Conservation (phyloP, 2,329 filamentous ascomycete genomes). For the Juglanconis sp. region DNA sequence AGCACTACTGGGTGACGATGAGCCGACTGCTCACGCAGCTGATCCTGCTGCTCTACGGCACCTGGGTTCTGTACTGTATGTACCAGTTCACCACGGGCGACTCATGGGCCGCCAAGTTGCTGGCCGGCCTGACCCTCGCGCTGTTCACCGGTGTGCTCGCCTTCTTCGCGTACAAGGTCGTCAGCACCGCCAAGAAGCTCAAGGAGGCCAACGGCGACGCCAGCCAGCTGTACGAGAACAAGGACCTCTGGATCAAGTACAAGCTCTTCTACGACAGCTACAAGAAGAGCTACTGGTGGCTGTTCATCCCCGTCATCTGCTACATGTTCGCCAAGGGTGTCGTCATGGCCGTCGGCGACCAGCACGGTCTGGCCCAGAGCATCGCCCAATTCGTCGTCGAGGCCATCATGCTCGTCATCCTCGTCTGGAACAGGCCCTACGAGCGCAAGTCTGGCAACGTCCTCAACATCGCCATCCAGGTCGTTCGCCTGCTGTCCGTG, state of each 20-base stretch:
- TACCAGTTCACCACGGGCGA: conserved; percentile 94
- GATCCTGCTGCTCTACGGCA: conserved; percentile 86
- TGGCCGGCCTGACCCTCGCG: conserved; percentile 77
- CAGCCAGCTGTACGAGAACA: conserved; percentile 77
- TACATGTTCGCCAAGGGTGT: conserved; percentile 90
- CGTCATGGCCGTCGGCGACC: conserved; percentile 79
- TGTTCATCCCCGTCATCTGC: conserved; percentile 83
- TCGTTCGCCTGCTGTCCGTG: conserved; percentile 84
- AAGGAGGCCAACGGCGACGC: conserved; percentile 73
- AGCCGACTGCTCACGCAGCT: conserved; percentile 85
- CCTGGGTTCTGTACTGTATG: conserved; percentile 94
- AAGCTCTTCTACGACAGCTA: conserved; percentile 96
- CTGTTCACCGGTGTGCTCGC: conserved; percentile 77
- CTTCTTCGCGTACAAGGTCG: conserved; percentile 85
- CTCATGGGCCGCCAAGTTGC: conserved; percentile 84
- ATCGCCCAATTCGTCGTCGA: conserved; percentile 80
- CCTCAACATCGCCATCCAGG: conserved; percentile 90
- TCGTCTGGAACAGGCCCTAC: conserved; percentile 84
- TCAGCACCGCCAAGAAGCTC: conserved; percentile 67
- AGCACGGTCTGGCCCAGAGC: conserved; percentile 79
- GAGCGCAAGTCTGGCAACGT: conserved; percentile 83
- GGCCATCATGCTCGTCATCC: conserved; percentile 69
- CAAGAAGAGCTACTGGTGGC: conserved; percentile 94
- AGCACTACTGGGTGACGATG: conserved; percentile 94
- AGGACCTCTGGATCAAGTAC: conserved; percentile 90